Base-by-base conservation (phyloP, 495 filamentous ascomycete genomes). In the Aspergillus kassunensis region DNA sequence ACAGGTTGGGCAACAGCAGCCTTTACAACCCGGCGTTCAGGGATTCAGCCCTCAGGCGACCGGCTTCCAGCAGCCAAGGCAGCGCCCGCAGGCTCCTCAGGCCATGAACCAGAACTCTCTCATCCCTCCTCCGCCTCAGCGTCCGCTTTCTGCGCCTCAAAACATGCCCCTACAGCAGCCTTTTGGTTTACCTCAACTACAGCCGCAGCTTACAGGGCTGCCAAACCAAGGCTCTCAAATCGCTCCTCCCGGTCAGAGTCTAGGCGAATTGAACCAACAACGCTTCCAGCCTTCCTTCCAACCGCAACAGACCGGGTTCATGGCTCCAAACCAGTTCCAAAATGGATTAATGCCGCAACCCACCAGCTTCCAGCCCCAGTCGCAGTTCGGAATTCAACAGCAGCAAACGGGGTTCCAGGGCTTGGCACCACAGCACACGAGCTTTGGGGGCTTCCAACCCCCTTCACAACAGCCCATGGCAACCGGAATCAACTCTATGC, bases 111-210 rank as follows among this genome's bases (percentile, higher is more conserved):
- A 81, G 52, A 85, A 80, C 9, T 80, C 85, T 11, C 73, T 91
- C 50, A 80, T 90, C 51, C 85, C 91, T 23, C 90, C 91, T 36
- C 91, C 90, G 19, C 91, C 91, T 25, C 81, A 80, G 40, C 80
- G 93, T 43, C 88, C 93, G 2, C 76, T 93, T 5, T 97, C 92
- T 15, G 95, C 92, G 9, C 93, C 93, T 19, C 89, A 92, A 63
- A 87, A 90, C 29, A 83, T 83, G 45, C 66, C 72, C 34, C 88
- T 88, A 56, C 83, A 85, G 50, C 83, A 83, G 43, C 76, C 76
- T 2, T 92, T 95, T 61, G 80, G 81, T 7, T 71, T 86, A 24
- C 84, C 88, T 42, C 81, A 87, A 13, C 67, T 97, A 56, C 88
- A 93, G 58, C 86, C 91, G 20, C 90, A 96, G 64, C 76, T 91